Percentiles rank a stretch among this genome's conserved stretches.
Conservation (phyloP, 805 yeast genomes). For the Hanseniaspora thailandica region DNA sequence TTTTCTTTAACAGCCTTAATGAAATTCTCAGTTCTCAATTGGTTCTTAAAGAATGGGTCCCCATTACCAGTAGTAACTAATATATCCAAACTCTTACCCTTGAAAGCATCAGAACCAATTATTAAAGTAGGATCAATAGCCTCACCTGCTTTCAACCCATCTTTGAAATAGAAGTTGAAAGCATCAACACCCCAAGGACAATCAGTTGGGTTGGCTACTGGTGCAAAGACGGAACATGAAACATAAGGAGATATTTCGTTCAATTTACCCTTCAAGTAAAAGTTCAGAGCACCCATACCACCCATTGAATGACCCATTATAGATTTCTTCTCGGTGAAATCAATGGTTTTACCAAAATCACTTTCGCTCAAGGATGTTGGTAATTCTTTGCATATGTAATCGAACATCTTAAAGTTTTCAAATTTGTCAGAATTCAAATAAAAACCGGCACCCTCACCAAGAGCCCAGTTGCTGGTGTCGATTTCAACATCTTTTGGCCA, state of each 20-base stretch:
- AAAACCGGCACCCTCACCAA: slow-evolving; percentile 93
- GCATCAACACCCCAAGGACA: slow-evolving; percentile 85
- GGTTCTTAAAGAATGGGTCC: slow-evolving; percentile 61
- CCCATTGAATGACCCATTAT: slow-evolving; percentile 99
- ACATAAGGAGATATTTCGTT: slow-evolving; percentile 36
- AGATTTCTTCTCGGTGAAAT: slow-evolving; percentile 48
- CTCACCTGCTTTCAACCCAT: slow-evolving; percentile 41
- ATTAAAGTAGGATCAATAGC: slow-evolving; percentile 78
- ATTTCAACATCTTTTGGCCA: slow-evolving; percentile 53
- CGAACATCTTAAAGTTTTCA: slow-evolving; percentile 71
- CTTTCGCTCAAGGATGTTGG: slow-evolving; percentile 37
- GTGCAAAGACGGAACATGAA: slow-evolving; percentile 82
- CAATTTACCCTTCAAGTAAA: slow-evolving; percentile 57
- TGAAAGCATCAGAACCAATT: slow-evolving; percentile 37
- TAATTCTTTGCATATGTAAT: slow-evolving; percentile 67
- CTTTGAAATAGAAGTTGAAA: slow-evolving; percentile 56
- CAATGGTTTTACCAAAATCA: slow-evolving; percentile 37
- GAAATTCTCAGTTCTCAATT: slow-evolving; percentile 66
- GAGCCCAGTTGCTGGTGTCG: slow-evolving; percentile 58
- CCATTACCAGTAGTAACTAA: slow-evolving; percentile 72
- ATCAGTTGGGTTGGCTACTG: slow-evolving; percentile 66
- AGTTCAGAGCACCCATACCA: slow-evolving; percentile 79
- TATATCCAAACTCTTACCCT: slow-evolving; percentile 42
- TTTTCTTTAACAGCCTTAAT: slow-evolving; percentile 45
- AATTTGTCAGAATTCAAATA: slow-evolving; percentile 72